A percentile compares a stretch with the other conserved stretches of the same genome.
These are phyloP conservation scores for Pseudozyma sp. DNA, from an alignment of 1,284 basidiomycete species.

Conservation along the genomic window DNA sequence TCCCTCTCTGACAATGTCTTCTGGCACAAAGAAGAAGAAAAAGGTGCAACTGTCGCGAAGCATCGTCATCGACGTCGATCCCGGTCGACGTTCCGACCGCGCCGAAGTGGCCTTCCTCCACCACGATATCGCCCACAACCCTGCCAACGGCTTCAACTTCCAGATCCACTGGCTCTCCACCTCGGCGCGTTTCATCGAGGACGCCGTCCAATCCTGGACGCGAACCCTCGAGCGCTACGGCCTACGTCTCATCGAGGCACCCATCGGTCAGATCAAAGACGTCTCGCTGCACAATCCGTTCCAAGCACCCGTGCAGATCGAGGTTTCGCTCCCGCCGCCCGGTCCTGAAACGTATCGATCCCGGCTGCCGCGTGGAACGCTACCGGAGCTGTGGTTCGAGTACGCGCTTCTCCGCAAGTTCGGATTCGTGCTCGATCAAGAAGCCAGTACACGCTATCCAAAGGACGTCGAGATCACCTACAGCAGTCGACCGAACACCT, in stretches of 20 bases:
- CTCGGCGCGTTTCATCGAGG: conserved; percentile 94
- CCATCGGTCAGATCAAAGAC: conserved; percentile 68
- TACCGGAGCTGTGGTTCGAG: conserved; percentile 63
- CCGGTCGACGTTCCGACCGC: conserved; percentile 58
- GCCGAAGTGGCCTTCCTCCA: conserved; percentile 67
- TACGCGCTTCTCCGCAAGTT: conserved; percentile 61
- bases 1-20: conserved; percentile 29
- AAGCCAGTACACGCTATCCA: conserved; percentile 57
- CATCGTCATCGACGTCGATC: conserved; percentile 65
- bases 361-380: conserved; percentile 45
- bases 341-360: conserved; percentile 41
- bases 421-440: conserved; percentile 67
- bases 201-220: conserved; percentile 85
- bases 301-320: conserved; percentile 64
- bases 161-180: conserved; percentile 98
- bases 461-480: conserved; percentile 59
- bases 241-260: conserved; percentile 85
- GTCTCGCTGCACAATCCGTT: conserved; percentile 65
- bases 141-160: conserved; percentile 68
- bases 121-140: conserved; percentile 67
- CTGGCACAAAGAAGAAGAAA: conserved; percentile 28
- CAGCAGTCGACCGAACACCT: conserved; percentile 62
- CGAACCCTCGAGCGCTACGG: conserved; percentile 89
- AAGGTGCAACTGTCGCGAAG: conserved; percentile 61
- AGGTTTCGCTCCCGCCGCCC: conserved; percentile 62